Conservation (phyloP, 208 protist species). For the Leishmania tarentolae region DNA sequence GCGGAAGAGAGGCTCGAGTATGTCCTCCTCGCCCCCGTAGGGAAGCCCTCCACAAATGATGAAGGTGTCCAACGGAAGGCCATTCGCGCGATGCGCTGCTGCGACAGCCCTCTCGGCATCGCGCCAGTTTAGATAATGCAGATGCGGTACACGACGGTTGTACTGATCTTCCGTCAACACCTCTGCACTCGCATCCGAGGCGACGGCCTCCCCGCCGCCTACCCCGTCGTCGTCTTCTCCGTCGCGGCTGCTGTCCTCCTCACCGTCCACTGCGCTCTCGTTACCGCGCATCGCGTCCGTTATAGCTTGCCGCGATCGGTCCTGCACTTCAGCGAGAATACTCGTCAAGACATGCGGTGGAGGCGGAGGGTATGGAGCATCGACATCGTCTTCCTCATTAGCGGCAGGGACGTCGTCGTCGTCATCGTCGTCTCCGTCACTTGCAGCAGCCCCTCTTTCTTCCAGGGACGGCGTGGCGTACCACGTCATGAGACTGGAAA, state of each 20-base stretch:
- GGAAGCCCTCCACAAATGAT: slow-evolving; percentile 88
- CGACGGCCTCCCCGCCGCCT: slow-evolving; percentile 22
- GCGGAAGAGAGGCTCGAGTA: slow-evolving; percentile 88
- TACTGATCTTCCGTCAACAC: slow-evolving; percentile 93
- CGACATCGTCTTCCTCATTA: slow-evolving; percentile 22
- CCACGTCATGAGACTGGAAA: slow-evolving; percentile 92
- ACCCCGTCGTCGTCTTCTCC: slow-evolving; percentile 27
- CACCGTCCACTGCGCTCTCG: background rate
- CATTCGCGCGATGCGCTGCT: slow-evolving; percentile 72
- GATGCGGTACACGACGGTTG: slow-evolving; percentile 92
- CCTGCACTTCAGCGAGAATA: slow-evolving; percentile 19
- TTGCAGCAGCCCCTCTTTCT: slow-evolving; percentile 6
- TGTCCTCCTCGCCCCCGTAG: slow-evolving; percentile 92
- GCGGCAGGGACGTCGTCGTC: slow-evolving; percentile 34
- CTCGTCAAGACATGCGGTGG: slow-evolving; percentile 23
- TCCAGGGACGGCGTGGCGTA: slow-evolving; percentile 78
- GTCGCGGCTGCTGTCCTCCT: slow-evolving; percentile 21
- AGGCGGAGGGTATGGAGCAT: slow-evolving; percentile 46
- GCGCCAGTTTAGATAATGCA: slow-evolving; percentile 90
- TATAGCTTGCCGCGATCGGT: slow-evolving; percentile 19
- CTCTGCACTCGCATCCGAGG: slow-evolving; percentile 36
- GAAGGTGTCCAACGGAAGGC: slow-evolving; percentile 83
- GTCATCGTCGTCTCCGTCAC: slow-evolving; percentile 28
- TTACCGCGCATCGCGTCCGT: slow-evolving; percentile 30
- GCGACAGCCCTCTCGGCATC: slow-evolving; percentile 93